Base-by-base conservation (phyloP, 768 basidiomycete genomes). In the Butyriboletus loyo region DNA sequence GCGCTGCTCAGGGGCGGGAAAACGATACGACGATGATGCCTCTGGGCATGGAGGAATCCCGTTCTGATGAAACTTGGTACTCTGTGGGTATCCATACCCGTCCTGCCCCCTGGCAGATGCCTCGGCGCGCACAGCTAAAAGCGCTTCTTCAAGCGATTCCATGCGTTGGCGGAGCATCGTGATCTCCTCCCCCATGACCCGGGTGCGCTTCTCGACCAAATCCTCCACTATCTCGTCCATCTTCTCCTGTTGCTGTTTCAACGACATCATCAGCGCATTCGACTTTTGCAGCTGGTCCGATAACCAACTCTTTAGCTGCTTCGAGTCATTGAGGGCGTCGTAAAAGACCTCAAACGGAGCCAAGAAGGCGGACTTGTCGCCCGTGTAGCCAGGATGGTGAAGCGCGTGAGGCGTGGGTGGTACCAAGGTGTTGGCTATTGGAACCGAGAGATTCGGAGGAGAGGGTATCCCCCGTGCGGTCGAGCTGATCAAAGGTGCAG, bases 281-380 rank as follows among this genome's bases (percentile, higher is more conserved):
- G 85, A 83, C 63, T 79, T 81, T 56, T 81, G 77, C 31, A 92
- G 71, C 68, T 92, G 89, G 40, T 88, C 86, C 22, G 76, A 73
- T 7, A 93, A 75, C 85, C 89, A 90, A 34, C 66, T 62, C 71
- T 92, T 91, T 52, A 93, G 79, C 62, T 89, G 82, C 63, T 82
- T 85, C 15, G 87, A 84, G 66, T 92, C 92, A 49, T 84, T 79
- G 30, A 94, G 80, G 4, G 89, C 85, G 53, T 93, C 90, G 65
- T 92, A 94, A 68, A 94, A 93, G 46, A 78, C 68, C 62, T 87
- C 88, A 58, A 93, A 94, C 3, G 89, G 90, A 0, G 86, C 83
- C 43, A 94, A 72, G 68, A 94, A 94, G 19, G 89, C 85, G 1
- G 81, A 74, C 65, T 86, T 89, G 62, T 86, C 85, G 22, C 80